Evolutionary conservation across 2,329 filamentous ascomycete genomes (phyloP).

Genomic region (Fusarium cyanostomum): DNA sequence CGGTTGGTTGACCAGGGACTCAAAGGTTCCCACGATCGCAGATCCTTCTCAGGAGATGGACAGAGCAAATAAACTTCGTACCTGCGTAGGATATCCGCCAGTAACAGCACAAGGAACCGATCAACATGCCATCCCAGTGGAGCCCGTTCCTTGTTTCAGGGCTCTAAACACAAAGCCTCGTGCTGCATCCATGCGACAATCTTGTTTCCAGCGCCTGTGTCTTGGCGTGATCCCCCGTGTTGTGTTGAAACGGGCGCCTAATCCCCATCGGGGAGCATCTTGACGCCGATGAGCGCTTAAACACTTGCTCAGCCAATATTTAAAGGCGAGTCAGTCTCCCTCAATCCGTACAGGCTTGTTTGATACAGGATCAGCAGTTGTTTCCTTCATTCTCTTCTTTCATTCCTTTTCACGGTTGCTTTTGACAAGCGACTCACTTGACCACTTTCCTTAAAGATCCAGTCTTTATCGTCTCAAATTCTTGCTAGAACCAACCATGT

Average conservation of each 20-base stretch:
- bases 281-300: neutral
- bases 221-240: neutral
- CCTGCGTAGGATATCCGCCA: too few relatives aligned
- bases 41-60: too few relatives aligned
- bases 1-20: neutral
- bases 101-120: neutral
- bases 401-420: neutral
- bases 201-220: neutral
- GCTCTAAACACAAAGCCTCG: neutral
- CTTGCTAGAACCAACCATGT: constrained; percentile 18
- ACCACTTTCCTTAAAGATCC: neutral
- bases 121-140: neutral
- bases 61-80: too few relatives aligned
- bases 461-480: neutral
- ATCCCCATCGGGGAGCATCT: neutral
- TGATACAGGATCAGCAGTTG: neutral
- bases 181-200: neutral
- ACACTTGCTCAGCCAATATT: neutral
- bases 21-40: too few relatives aligned
- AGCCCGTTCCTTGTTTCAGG: neutral
- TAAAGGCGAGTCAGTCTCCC: neutral
- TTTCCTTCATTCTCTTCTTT: neutral
- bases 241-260: constrained; percentile 4
- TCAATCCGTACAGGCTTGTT: neutral
- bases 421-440: constrained; percentile 17